Evolutionary conservation across 441 rosid species (phyloP).

Genomic region (Populus hybrid): DNA sequence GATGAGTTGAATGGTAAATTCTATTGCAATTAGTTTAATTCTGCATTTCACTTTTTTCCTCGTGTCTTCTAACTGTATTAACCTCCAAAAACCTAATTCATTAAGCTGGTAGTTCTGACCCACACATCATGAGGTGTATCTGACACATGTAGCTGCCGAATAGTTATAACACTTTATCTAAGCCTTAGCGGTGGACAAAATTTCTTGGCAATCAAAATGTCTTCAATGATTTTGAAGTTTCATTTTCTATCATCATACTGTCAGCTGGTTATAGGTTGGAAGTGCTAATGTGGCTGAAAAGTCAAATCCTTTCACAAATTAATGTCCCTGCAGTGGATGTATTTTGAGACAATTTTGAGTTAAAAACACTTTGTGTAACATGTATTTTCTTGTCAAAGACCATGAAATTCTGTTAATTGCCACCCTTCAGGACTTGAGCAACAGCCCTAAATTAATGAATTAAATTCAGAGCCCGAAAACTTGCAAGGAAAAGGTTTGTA

Average conservation of each 20-base stretch:
- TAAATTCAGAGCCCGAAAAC: not conserved
- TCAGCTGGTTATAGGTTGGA: not conserved
- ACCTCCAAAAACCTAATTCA: too few species aligned
- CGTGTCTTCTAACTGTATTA: too few species aligned
- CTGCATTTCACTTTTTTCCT: too few species aligned
- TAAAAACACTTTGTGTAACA: not conserved
- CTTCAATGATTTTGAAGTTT: not conserved
- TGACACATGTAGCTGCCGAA: not conserved
- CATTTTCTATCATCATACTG: not conserved
- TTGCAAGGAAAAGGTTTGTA: not conserved
- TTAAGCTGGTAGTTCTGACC: too few species aligned
- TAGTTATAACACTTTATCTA: not conserved
- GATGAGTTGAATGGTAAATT: too few species aligned
- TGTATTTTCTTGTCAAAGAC: conserved; percentile 1
- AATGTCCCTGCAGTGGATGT: not conserved
- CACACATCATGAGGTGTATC: not conserved
- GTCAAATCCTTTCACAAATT: not conserved
- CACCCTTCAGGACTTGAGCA: conserved; percentile 7
- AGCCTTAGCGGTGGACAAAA: not conserved
- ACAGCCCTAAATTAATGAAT: not conserved
- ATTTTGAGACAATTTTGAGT: not conserved
- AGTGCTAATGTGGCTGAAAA: not conserved
- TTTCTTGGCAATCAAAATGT: not conserved
- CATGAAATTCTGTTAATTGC: conserved; percentile 8
- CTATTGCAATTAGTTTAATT: too few species aligned